Conservation (phyloP, 2,329 filamentous ascomycete species). For the Monilinia fructicola region DNA sequence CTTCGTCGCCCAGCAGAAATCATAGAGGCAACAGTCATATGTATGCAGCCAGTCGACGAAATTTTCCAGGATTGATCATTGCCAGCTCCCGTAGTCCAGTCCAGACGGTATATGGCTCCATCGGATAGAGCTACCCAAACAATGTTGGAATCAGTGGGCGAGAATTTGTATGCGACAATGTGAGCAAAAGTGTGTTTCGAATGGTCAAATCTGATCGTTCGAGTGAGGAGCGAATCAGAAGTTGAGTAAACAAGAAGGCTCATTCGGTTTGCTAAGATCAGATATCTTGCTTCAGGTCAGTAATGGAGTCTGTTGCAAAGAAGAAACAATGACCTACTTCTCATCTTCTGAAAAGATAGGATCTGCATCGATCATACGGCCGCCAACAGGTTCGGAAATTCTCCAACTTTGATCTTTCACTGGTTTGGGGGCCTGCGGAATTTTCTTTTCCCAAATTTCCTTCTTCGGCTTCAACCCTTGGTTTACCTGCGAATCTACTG, state of each 20-base stretch:
- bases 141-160: conserved; percentile 47
- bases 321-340: conserved; percentile 48
- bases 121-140: conserved; percentile 62
- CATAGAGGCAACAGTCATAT: conserved; percentile 42
- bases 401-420: conserved; percentile 48
- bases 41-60: conserved; percentile 40
- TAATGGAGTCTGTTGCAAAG: conserved; percentile 22
- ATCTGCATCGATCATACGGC: conserved; percentile 63
- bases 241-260: conserved; percentile 80
- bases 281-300: conserved; percentile 48
- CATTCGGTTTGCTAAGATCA: conserved; percentile 73
- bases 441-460: conserved; percentile 22
- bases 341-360: conserved; percentile 62
- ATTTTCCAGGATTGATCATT: conserved; percentile 45
- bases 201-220: conserved; percentile 58
- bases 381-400: conserved; percentile 63
- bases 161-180: conserved; percentile 46
- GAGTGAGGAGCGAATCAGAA: conserved; percentile 74
- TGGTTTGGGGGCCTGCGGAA: conserved; percentile 24
- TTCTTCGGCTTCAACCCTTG: conserved; percentile 20
- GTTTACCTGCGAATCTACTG: conserved; percentile 7
- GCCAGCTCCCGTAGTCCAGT: conserved; percentile 55
- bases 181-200: conserved; percentile 29
- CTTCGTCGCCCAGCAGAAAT: conserved; percentile 38
- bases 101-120: conserved; percentile 56